Percentiles rank a stretch among this genome's conserved stretches.
These are phyloP conservation scores for Naganishia liquefaciens DNA, from an alignment of 1,284 basidiomycete species.

Conservation along the genomic window DNA sequence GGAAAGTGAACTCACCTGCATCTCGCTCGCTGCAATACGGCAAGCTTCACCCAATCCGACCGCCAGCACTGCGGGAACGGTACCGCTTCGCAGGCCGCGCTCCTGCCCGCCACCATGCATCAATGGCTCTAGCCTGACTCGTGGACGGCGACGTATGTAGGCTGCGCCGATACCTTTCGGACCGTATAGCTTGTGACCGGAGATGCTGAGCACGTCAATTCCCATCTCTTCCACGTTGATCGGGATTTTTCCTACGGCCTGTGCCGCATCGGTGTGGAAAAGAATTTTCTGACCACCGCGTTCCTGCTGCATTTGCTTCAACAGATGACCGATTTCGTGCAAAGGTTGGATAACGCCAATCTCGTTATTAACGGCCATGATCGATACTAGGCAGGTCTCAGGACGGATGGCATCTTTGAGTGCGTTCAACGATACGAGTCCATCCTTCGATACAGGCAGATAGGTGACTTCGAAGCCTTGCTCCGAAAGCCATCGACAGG, in stretches of 20 bases:
- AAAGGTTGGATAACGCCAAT: constrained; percentile 98
- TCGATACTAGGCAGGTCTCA: constrained; percentile 81
- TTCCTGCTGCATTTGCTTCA: constrained; percentile 56
- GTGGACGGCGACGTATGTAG: constrained; percentile 88
- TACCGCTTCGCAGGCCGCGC: constrained; percentile 90
- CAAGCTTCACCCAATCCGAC: constrained; percentile 96
- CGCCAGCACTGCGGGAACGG: constrained; percentile 82
- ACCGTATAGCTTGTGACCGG: constrained; percentile 97
- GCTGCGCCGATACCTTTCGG: constrained; percentile 96
- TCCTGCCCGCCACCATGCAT: constrained; percentile 97
- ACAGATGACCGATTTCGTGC: constrained; percentile 85
- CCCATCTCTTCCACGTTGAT: constrained; percentile 94
- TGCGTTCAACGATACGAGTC: constrained; percentile 73
- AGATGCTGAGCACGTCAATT: constrained; percentile 93
- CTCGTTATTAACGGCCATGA: constrained; percentile 99
- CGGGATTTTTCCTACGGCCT: constrained; percentile 88
- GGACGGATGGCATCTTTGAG: constrained; percentile 82
- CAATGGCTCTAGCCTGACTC: constrained; percentile 93
- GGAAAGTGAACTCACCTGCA: constrained; percentile 68
- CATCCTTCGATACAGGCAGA: constrained; percentile 86
- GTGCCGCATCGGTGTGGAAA: constrained; percentile 97
- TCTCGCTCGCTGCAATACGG: constrained; percentile 85
- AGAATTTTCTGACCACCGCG: constrained; percentile 80
- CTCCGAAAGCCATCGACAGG: constrained; percentile 90
- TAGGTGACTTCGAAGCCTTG: constrained; percentile 99